Evolutionary conservation across 495 filamentous ascomycete genomes (phyloP).

Genomic region (Clavariopsis aquatica): DNA sequence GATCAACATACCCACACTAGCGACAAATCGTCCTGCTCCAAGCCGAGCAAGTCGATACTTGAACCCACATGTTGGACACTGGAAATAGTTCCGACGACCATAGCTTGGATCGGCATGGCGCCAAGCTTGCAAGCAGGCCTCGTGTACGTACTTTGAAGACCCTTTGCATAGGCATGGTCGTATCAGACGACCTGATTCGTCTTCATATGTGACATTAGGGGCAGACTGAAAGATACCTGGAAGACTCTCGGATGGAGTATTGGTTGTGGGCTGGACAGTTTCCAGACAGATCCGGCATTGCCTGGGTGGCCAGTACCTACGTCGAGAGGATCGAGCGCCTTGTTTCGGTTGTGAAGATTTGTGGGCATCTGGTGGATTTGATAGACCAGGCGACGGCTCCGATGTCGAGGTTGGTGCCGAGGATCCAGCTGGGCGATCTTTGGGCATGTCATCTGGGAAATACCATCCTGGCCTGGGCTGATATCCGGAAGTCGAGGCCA

Average conservation of each 20-base stretch:
- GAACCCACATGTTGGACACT: constrained; percentile 87
- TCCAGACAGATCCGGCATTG: constrained; percentile 94
- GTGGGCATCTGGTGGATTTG: constrained; percentile 25
- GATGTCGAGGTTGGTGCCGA: constrained; percentile 4
- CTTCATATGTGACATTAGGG: constrained; percentile 72
- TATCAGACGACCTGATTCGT: constrained; percentile 78
- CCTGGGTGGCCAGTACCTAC: constrained; percentile 62
- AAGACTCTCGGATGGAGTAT: constrained; percentile 61
- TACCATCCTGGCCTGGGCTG: constrained; percentile 43
- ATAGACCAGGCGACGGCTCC: neutral
- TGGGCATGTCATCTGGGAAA: constrained; percentile 42
- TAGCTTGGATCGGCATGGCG: constrained; percentile 70
- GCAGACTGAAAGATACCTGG: constrained; percentile 62
- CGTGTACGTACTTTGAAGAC: constrained; percentile 89
- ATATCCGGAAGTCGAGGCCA: constrained; percentile 43
- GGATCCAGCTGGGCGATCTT: neutral
- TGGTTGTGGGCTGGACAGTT: constrained; percentile 73
- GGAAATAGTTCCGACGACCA: constrained; percentile 70
- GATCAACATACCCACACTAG: constrained; percentile 54
- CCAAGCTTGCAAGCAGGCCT: constrained; percentile 89
- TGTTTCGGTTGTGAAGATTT: constrained; percentile 32
- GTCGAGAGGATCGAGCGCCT: constrained; percentile 38
- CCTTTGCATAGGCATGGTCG: constrained; percentile 93
- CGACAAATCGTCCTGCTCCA: constrained; percentile 71
- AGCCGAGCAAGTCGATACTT: constrained; percentile 79